These are phyloP conservation scores for Hirsutella thompsonii DNA, from an alignment of 2,329 filamentous ascomycete genomes.

Conservation along the genomic window DNA sequence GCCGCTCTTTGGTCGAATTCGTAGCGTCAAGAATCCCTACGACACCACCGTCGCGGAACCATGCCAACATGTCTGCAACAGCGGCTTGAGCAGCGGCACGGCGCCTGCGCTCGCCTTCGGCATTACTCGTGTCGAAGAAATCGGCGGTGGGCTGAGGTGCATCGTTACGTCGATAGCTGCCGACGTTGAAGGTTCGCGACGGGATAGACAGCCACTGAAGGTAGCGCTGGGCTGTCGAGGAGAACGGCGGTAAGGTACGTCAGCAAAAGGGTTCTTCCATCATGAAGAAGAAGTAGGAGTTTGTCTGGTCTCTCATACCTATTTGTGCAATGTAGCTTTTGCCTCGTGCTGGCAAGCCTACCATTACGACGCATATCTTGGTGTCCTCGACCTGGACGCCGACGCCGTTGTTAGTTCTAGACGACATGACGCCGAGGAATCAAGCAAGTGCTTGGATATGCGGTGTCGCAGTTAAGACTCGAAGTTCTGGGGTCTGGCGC, in stretches of 20 bases:
- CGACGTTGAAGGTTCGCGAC: constrained; percentile 93
- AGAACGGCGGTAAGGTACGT: not conserved
- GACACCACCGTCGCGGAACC: constrained; percentile 72
- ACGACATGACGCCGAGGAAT: constrained; percentile 24
- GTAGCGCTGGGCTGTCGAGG: constrained; percentile 65
- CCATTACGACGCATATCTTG: constrained; percentile 97
- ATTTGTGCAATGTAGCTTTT: constrained; percentile 98
- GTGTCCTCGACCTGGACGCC: constrained; percentile 88
- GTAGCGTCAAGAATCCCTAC: constrained; percentile 95
- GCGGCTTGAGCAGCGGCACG: constrained; percentile 84
- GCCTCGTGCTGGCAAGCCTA: constrained; percentile 85
- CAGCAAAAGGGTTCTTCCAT: not conserved
- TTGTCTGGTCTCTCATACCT: constrained; percentile 46
- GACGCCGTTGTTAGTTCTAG: constrained; percentile 44
- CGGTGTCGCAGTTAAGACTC: constrained; percentile 5
- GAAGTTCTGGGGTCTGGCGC: not conserved
- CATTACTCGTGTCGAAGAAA: constrained; percentile 88
- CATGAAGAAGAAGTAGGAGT: not conserved
- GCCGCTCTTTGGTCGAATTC: constrained; percentile 82
- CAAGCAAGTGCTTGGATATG: constrained; percentile 1
- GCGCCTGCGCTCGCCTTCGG: constrained; percentile 80
- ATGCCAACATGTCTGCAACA: constrained; percentile 83
- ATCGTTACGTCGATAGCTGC: constrained; percentile 80
- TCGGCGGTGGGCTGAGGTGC: constrained; percentile 84
- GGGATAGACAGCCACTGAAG: constrained; percentile 93